Evolutionary conservation across 2,329 filamentous ascomycete species (phyloP), one percentile per base, ranked within the genome.

Genomic region (Ascochyta viciae-villosae): DNA sequence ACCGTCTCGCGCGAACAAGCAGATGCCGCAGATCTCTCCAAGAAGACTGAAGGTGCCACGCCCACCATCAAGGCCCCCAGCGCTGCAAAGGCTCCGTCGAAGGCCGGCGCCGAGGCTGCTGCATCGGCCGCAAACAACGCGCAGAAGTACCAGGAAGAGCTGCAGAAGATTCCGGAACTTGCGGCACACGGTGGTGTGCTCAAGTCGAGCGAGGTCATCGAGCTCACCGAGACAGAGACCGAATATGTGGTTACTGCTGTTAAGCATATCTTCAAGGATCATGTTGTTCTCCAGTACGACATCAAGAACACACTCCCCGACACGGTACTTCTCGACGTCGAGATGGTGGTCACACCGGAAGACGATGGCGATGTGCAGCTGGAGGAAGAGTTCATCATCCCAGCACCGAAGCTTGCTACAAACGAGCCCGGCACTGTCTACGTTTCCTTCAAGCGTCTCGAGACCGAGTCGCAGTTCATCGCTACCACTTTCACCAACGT

Each of bases 221-320:
- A 97, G 77, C 87, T 99, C 60, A 98, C 95, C 16, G 95, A 99
- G 77, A 91, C 92, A 49, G 95, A 98, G 79, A 98, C 94, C 19
- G 95, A 99, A 77, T 99, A 99, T 69, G 92, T 97, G 46, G 95
- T 99, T 58, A 88, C 85, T 33, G 88, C 95, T 22, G 86, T 97
- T 77, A 99, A 99, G 82, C 95, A 99, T 75, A 87, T 99, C 70
- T 99, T 97, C 87, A 96, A 96, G 80, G 91, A 96, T 75, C 91
- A 98, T 73, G 83, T 99, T 71, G 94, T 99, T 31, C 81, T 99
- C 50, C 95, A 99, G 74, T 99, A 95, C 77, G 91, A 98, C 74
- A 88, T 99, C 76, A 98, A 96, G 84, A 99, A 99, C 81, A 99
- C 95, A 2, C 83, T 99, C 10, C 89, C 91, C 12, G 91, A 93